Percentiles rank a stretch among this genome's conserved stretches.
phyloP scores from a whole-genome alignment of 208 protist genomes.

The Zelonia costaricensis region DNA sequence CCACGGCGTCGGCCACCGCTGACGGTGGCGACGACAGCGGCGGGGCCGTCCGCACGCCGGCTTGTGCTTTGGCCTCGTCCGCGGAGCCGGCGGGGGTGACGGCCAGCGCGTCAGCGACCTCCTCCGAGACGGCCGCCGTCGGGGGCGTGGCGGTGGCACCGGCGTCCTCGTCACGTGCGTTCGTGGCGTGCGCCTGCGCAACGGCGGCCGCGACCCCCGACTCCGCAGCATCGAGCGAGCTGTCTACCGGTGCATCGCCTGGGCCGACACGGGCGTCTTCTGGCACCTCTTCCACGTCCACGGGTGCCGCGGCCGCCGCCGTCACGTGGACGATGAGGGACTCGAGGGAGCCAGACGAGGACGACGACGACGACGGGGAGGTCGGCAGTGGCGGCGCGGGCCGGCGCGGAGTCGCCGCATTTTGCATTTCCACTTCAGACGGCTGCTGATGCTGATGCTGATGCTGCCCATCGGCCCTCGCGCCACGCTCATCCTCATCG shows the following conservation, averaged over 20 bases:
- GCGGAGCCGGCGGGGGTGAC: not conserved
- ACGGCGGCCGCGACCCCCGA: no score
- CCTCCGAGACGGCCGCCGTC: no score
- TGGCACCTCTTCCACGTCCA: not conserved
- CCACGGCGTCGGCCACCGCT: no score
- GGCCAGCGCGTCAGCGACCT: not conserved
- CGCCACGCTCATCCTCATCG: not conserved
- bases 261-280: not conserved
- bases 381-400: not conserved
- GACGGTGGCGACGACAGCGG: no score
- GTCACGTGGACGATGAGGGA: not conserved
- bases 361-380: not conserved
- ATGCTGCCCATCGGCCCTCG: not conserved
- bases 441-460: not conserved
- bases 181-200: no score
- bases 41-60: no score
- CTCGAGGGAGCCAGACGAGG: not conserved
- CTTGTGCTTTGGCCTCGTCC: not conserved
- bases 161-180: no score
- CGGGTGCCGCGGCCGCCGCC: not conserved
- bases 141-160: no score
- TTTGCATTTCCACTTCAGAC: not conserved
- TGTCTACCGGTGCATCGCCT: no score
- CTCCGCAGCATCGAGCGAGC: no score
- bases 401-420: not conserved